Conservation (phyloP, 2,329 filamentous ascomycete species). For the Trichoderma semiorbis region DNA sequence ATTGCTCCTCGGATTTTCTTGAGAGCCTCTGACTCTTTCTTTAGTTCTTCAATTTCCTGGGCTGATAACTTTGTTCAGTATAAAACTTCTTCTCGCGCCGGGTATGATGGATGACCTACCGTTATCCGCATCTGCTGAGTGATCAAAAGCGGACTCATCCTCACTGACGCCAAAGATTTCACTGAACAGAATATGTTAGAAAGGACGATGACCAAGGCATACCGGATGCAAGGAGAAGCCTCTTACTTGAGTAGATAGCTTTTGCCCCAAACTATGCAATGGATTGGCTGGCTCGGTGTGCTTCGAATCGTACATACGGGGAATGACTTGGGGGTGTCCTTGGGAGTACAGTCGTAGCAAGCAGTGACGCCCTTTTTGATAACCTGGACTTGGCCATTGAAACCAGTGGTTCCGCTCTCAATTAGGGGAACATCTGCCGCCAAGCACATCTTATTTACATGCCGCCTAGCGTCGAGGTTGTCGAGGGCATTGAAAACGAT, state of each 20-base stretch:
- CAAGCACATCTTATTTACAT: constrained; percentile 97
- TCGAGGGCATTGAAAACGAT: constrained; percentile 96
- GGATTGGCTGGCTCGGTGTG: constrained; percentile 92
- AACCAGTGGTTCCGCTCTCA: constrained; percentile 95
- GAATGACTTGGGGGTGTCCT: constrained; percentile 87
- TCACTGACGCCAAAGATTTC: constrained; percentile 93
- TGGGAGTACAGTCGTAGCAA: constrained; percentile 92
- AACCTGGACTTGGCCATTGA: constrained; percentile 95
- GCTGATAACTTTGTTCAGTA: constrained; percentile 34
- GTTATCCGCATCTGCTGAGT: constrained; percentile 78
- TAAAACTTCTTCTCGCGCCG: neutral
- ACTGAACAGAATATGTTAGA: constrained; percentile 9
- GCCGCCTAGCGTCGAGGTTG: constrained; percentile 86
- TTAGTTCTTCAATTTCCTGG: constrained; percentile 82
- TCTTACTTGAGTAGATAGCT: constrained; percentile 79
- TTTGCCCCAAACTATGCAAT: constrained; percentile 98
- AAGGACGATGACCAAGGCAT: neutral
- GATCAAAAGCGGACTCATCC: constrained; percentile 77
- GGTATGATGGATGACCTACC: constrained; percentile 39
- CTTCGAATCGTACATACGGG: constrained; percentile 96
- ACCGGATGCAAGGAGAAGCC: constrained; percentile 22
- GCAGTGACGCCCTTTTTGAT: constrained; percentile 90
- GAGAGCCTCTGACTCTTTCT: constrained; percentile 76
- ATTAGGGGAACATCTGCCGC: constrained; percentile 86
- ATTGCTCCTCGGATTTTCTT: constrained; percentile 79